Evolutionary conservation across 2,329 filamentous ascomycete species (phyloP), one percentile per base, ranked within the genome.

Genomic region (Trichocomaceae sp.): DNA sequence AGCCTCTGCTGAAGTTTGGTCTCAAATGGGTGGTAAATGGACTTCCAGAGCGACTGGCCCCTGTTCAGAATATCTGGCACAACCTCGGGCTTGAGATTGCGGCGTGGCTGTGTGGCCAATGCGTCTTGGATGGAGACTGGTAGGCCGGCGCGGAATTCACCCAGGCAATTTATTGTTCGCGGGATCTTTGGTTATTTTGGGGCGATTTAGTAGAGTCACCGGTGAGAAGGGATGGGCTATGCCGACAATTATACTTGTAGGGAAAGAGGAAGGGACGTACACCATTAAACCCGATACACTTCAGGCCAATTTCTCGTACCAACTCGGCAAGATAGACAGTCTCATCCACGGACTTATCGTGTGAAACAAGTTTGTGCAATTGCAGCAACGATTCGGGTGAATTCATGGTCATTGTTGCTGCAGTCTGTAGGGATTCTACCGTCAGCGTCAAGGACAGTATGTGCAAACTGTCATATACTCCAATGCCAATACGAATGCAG

Each of bases 371-470:
- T 47, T 78, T 65, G 71, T 83, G 84, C 12, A 91, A 79, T 20
- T 79, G 72, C 3, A 81, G 73, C 60, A 92, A 81, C 2, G 87
- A 86, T 55, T 87, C 85, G 22, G 88, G 88, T 1, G 88, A 90
- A 75, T 95, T 93, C 76, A 93, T 83, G 1, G 89, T 93, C 74
- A 92, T 88, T 1, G 88, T 90, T 17, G 88, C 85, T 31, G 88
- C 89, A 0, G 88, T 86, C 84, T 89, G 17, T 20, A 26, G 15
- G 31, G n/a, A 26, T 26, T 29, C 26, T 8, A 29, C 12, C 17
- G 1, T 41, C 17, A 42, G 10, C 17, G 8, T 42, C n/a, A 42
- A 20, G 19, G 7, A 26, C 23, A 26, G 23, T 26, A 7, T 26
- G 23, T 26, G 23, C 7, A 7, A 26, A 26, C n/a, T n/a, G n/a